A percentile compares a stretch with the other conserved stretches of the same genome.
Evolutionary conservation across 1,139 yeast genomes (phyloP).

Genomic region (Scheffersomyces segobiensis): DNA sequence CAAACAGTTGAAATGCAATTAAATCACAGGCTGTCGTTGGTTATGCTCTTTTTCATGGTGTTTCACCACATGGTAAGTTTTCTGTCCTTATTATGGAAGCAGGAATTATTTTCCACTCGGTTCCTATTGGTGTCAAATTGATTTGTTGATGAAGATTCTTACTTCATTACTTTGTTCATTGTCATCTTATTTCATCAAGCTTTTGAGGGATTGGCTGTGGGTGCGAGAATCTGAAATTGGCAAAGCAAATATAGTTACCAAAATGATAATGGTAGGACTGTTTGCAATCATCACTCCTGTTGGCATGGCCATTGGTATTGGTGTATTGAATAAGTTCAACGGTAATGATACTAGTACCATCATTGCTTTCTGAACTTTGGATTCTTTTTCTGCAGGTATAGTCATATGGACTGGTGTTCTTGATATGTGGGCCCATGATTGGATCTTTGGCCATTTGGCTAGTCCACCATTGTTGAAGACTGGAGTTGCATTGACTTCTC

Average conservation of each 20-base stretch:
- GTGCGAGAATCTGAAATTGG: slow-evolving; percentile 15
- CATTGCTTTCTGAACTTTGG: slow-evolving; percentile 34
- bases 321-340: slow-evolving; percentile 26
- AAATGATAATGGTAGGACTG: slow-evolving; percentile 16
- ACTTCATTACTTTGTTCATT: slow-evolving; percentile 19
- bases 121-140: slow-evolving; percentile 24
- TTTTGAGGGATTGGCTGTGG: slow-evolving; percentile 20
- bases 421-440: slow-evolving; percentile 36
- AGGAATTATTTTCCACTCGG: slow-evolving; percentile 29
- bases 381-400: slow-evolving; percentile 36
- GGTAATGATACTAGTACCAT: slow-evolving; percentile 31
- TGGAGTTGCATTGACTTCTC: slow-evolving; percentile 18
- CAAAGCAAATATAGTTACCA: slow-evolving; percentile 5
- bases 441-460: slow-evolving; percentile 30
- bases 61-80: slow-evolving; percentile 11
- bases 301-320: slow-evolving; percentile 32
- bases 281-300: slow-evolving; percentile 25
- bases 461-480: slow-evolving; percentile 21
- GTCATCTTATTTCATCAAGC: slow-evolving; percentile 20
- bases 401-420: slow-evolving; percentile 35
- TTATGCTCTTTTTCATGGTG: not conserved
- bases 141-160: slow-evolving; percentile 29
- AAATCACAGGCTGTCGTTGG: not conserved
- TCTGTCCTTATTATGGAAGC: slow-evolving; percentile 20
- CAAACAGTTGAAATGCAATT: not conserved